Conservation (phyloP, 306 rosid genomes). For the Trichosanthes cucumerina region DNA sequence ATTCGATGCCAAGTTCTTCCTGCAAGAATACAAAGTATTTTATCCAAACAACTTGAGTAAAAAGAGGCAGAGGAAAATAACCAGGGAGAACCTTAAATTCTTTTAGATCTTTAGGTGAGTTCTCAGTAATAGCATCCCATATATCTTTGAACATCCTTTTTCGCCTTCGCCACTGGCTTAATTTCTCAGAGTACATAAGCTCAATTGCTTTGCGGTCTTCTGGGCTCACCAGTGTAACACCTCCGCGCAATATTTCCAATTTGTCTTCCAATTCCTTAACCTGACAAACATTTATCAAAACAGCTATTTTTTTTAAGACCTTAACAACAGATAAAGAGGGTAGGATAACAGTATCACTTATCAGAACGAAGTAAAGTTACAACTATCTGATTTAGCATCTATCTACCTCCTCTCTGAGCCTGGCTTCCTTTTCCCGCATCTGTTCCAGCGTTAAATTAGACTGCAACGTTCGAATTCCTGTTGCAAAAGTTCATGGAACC, state of each 20-base stretch:
- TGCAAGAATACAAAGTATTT: constrained; percentile 17
- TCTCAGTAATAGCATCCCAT: constrained; percentile 88
- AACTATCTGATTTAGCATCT: not conserved
- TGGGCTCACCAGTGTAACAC: constrained; percentile 78
- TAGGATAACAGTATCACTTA: not conserved
- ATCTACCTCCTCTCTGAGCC: constrained; percentile 59
- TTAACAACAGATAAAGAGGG: not conserved
- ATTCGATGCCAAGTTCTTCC: constrained; percentile 89
- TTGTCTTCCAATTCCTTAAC: constrained; percentile 64
- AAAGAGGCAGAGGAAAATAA: not conserved
- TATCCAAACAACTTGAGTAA: not conserved
- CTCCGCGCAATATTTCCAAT: constrained; percentile 56
- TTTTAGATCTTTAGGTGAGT: constrained; percentile 74
- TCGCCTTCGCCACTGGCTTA: constrained; percentile 82
- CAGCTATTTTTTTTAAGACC: constrained; percentile 2
- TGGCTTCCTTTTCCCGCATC: constrained; percentile 48
- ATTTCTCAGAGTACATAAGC: constrained; percentile 31
- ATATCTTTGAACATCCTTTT: constrained; percentile 86
- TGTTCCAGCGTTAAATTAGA: constrained; percentile 80
- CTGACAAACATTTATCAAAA: constrained; percentile 31
- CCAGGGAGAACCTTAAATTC: constrained; percentile 53
- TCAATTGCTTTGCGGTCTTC: constrained; percentile 70
- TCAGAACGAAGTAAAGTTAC: not conserved
- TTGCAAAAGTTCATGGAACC: constrained; percentile 15
- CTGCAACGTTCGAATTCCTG: constrained; percentile 68